Conservation (phyloP, 768 basidiomycete species). For the Lactifluus volemus region DNA sequence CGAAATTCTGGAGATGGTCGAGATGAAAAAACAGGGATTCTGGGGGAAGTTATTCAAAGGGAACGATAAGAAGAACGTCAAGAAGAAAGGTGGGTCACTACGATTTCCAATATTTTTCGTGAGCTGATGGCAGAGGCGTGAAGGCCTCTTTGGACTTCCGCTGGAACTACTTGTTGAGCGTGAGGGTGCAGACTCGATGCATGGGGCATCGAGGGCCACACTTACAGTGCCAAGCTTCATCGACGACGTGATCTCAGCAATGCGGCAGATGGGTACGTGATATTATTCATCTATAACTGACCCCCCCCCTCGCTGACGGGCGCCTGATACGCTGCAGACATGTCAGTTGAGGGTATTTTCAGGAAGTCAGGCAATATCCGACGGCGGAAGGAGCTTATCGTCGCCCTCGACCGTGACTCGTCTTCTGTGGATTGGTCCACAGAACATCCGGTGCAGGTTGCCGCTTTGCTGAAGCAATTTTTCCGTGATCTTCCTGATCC, state of each 20-base stretch:
- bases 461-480: slow-evolving; percentile 95
- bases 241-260: slow-evolving; percentile 95
- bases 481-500: slow-evolving; percentile 94
- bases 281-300: background rate
- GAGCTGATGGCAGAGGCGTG: slow-evolving; percentile 16
- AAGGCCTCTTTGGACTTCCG: slow-evolving; percentile 90
- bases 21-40: slow-evolving; percentile 87
- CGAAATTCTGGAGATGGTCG: slow-evolving; percentile 88
- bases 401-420: slow-evolving; percentile 91
- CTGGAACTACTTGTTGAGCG: slow-evolving; percentile 88
- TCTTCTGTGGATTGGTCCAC: slow-evolving; percentile 84
- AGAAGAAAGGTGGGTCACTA: slow-evolving; percentile 63
- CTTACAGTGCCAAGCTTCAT: slow-evolving; percentile 94
- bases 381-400: slow-evolving; percentile 81
- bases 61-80: slow-evolving; percentile 81
- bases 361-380: slow-evolving; percentile 97
- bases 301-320: slow-evolving; percentile 2
- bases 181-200: slow-evolving; percentile 91
- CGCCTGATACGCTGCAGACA: slow-evolving; percentile 46
- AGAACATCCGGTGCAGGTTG: slow-evolving; percentile 95
- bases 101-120: background rate
- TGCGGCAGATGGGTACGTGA: slow-evolving; percentile 94
- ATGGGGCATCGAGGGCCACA: slow-evolving; percentile 78
- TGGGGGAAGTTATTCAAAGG: slow-evolving; percentile 95
- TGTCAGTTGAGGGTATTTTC: slow-evolving; percentile 99